A percentile compares a stretch with the other conserved stretches of the same genome.
Evolutionary conservation across 164 flowering plant species (phyloP).

Genomic region (Chloranthus sessilifolius): DNA sequence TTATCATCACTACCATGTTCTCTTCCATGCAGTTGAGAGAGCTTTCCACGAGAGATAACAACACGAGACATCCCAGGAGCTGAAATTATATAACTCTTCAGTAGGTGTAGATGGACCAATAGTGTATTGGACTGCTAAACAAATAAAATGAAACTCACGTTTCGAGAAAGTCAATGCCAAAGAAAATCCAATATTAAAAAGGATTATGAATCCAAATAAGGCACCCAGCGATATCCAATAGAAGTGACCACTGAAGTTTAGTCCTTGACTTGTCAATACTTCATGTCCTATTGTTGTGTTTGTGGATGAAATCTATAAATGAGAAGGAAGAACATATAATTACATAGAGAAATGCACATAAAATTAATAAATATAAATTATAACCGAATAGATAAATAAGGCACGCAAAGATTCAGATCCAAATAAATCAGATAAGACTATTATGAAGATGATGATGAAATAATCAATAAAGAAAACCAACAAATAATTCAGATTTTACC

Average conservation of each 20-base stretch:
- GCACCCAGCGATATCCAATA: conserved; percentile 58
- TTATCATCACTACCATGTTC: conserved; percentile 16
- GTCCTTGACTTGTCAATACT: conserved; percentile 43
- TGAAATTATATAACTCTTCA: conserved; percentile 15
- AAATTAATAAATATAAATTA: no score
- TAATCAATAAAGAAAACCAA: no score
- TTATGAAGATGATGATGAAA: no score
- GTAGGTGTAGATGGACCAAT: no score
- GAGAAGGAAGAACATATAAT: conserved; percentile 5
- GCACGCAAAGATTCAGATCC: no score
- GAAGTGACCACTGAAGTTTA: conserved; percentile 33
- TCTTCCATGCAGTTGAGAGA: conserved; percentile 30
- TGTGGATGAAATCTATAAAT: conserved; percentile 24
- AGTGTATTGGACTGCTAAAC: no score
- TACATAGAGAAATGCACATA: neutral
- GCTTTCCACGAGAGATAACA: conserved; percentile 52
- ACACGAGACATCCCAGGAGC: conserved; percentile 49
- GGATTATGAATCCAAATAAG: conserved; percentile 39
- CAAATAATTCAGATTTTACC: conserved; percentile 28
- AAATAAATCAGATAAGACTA: no score
- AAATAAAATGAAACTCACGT: conserved; percentile 28
- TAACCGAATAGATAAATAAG: no score
- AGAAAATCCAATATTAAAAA: conserved; percentile 46
- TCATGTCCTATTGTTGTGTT: conserved; percentile 42
- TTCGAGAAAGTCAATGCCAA: conserved; percentile 45